Evolutionary conservation across 1,139 yeast genomes (phyloP), one percentile per base, ranked within the genome.

Genomic region (Wickerhamiella infanticola): DNA sequence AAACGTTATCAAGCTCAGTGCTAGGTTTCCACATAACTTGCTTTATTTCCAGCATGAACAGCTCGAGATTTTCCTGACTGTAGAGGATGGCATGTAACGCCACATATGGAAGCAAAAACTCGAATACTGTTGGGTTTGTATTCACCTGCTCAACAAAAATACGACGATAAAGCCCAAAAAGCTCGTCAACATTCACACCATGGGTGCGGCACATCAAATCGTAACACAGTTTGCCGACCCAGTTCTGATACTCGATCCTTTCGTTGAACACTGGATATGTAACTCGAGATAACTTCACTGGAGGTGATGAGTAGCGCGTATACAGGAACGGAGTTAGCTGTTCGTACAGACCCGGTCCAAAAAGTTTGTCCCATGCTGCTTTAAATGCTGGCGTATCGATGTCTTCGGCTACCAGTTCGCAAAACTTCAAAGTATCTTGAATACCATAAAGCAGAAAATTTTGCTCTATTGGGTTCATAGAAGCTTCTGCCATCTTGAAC

Each of bases 401-500:
- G 2, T 48, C 40, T 23, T 37, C 40, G 5, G 63, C 57, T 44
- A 68, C 73, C 35, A 83, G 63, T 1, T 75, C 77, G 59, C 90
- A 72, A 9, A 79, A 73, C 50, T 77, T 76, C 45, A 90, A 63
- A 43, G 81, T 79, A 53, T 84, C 93, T 59, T 93, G 99, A 74
- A 93, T 84, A 0, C 93, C 84, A 62, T 75, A 82, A 0, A 96
- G 95, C 35, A 88, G 71, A 58, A 81, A 83, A 50, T 83, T 69
- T 59, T 93, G 98, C 45, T 79, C 77, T 26, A 77, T 75, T 0
- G 98, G 95, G 58, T 86, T 86, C 42, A 81, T 82, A 1, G 96
- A 81, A 1, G 95, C 86, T 76, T 94, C 80, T 60, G 86, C 88
- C 2, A 85, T 75, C 40, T 82, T 83, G 7, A 88, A 80, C 18